Conservation (phyloP, 2,329 filamentous ascomycete species). For the Xylaria polymorpha region DNA sequence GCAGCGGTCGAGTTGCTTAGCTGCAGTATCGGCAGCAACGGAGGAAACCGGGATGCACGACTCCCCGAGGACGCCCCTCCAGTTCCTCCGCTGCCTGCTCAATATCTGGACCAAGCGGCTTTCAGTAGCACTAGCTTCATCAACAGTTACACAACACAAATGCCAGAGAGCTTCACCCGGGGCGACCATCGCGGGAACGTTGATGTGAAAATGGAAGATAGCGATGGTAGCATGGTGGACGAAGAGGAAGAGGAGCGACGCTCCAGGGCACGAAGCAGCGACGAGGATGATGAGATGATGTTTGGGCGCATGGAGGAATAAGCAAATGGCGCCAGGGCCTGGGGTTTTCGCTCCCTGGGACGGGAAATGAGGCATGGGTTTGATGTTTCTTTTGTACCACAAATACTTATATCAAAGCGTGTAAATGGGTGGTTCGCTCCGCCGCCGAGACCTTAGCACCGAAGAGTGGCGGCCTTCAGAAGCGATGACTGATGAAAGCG, state of each 20-base stretch:
- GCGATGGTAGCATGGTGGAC: conserved; percentile 70
- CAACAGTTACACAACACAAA: conserved; percentile 69
- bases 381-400: conserved; percentile 64
- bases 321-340: conserved; percentile 41
- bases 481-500: conserved; percentile 33
- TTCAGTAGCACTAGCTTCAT: conserved; percentile 72
- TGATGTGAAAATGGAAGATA: conserved; percentile 76
- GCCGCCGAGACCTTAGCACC: conserved; percentile 73
- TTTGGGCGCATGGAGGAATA: conserved; percentile 97
- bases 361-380: conserved; percentile 51
- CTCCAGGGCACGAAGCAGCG: conserved; percentile 71
- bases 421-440: conserved; percentile 70
- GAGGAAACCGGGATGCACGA: conserved; percentile 71
- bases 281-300: conserved; percentile 94
- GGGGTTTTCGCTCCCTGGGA: conserved; percentile 35
- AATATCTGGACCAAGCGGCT: conserved; percentile 74
- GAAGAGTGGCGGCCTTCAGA: conserved; percentile 66
- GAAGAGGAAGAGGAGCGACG: conserved; percentile 73
- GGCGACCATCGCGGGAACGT: conserved; percentile 63
- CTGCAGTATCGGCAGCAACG: conserved; percentile 87
- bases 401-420: conserved; percentile 54
- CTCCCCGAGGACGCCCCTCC: conserved; percentile 82
- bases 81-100: conserved; percentile 85
- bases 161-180: conserved; percentile 73
- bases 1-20: conserved; percentile 90